Evolutionary conservation across 2,329 filamentous ascomycete species (phyloP), one percentile per base, ranked within the genome.

Genomic region (Ophiocordyceps camponoti-leonardi): DNA sequence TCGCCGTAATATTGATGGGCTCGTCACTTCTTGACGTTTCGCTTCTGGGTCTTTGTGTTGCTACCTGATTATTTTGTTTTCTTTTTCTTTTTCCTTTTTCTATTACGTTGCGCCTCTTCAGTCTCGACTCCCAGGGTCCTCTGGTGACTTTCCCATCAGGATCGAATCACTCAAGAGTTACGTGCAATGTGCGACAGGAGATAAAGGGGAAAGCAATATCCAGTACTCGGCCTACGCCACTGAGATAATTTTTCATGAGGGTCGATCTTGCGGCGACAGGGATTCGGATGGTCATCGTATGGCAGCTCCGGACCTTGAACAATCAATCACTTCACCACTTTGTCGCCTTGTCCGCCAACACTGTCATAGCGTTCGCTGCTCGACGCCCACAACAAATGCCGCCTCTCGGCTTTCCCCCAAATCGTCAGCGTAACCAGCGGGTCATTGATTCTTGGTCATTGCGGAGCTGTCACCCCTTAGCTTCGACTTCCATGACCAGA

Each of bases 281-380:
- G 52, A 60, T 56, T 56, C 58, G 53, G 56, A 60, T 57, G 59
- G 58, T 56, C 57, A 56, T 55, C 56, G 52, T 61, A 57, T 63
- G 58, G 55, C 61, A 63, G 56, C 60, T 61, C 58, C 60, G 59
- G 58, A 61, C 58, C 56, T 56, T 58, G 54, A 61, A 63, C 49
- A 64, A 58, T 62, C 56, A 63, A 60, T 59, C 56, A 58, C 56
- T 61, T 60, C 58, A 57, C 62, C 61, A 60, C 53, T 58, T 56
- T 56, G 58, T 59, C 56, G 53, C 56, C 53, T 60, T 57, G 56
- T 54, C 57, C 61, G 58, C 58, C 60, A 51, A 54, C 56, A 59
- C 54, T 53, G 58, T 63, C 56, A 58, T 61, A 61, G 55, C 55
- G 56, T 57, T 61, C 53, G 54, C 56, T 61, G 54, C 57, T 54